phyloP scores from a whole-genome alignment of 768 basidiomycete genomes.

The Termitomyces bulborhizus region DNA sequence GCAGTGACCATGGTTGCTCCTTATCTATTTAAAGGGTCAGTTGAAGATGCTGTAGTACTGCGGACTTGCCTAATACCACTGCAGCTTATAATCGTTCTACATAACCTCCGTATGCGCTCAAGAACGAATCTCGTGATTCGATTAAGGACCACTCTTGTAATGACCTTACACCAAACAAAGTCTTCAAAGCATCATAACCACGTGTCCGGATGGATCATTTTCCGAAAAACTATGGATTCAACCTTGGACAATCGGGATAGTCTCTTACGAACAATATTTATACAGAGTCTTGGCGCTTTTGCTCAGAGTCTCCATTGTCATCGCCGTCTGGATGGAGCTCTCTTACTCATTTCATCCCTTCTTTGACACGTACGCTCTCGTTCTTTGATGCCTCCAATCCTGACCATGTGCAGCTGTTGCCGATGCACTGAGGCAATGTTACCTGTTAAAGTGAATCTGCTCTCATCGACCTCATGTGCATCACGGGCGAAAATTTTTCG shows the following conservation, averaged over 20 bases:
- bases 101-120: not conserved
- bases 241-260: not conserved
- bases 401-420: not conserved
- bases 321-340: not conserved
- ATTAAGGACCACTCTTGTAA: too few species aligned
- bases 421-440: not conserved
- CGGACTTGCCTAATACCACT: constrained; percentile 1
- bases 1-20: not conserved
- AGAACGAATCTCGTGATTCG: not conserved
- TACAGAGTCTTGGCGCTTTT: too few species aligned
- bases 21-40: not conserved
- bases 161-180: too few species aligned
- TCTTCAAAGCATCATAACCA: not conserved
- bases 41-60: not conserved
- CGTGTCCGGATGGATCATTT: not conserved
- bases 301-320: not conserved
- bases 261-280: not conserved
- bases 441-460: not conserved
- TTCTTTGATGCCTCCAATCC: not conserved
- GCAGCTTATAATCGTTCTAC: not conserved
- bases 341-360: not conserved
- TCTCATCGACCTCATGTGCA: not conserved
- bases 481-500: not conserved
- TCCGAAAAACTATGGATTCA: not conserved
- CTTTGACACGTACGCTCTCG: not conserved